Evolutionary conservation across 352 stramenopile species (phyloP).

Genomic region (Globisporangium orthogonon): DNA sequence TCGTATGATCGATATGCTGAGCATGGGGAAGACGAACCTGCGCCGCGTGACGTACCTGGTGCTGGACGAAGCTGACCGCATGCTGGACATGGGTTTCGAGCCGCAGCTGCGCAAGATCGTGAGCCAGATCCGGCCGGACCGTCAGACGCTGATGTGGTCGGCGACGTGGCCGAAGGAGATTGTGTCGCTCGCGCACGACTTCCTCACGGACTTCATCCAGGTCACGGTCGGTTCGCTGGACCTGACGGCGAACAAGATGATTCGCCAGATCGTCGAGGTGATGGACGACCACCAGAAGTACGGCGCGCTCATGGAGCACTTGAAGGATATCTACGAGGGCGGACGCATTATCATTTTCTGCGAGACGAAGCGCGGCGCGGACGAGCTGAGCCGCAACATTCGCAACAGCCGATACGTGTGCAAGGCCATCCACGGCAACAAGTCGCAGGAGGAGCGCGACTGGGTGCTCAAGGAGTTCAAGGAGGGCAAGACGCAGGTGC

Average conservation of each 20-base stretch:
- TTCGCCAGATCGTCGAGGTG: conserved; percentile 97
- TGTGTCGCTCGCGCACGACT: conserved; percentile 94
- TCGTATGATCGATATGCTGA: conserved; percentile 97
- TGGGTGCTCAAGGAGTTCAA: conserved; percentile 98
- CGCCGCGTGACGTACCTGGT: conserved; percentile 98
- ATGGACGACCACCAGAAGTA: conserved; percentile 97
- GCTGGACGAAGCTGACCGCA: conserved; percentile 97
- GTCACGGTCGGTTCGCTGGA: conserved; percentile 94
- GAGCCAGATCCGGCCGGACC: conserved; percentile 95
- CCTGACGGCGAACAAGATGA: conserved; percentile 97
- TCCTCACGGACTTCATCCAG: conserved; percentile 97
- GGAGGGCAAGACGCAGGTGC: conserved; percentile 89
- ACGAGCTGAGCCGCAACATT: conserved; percentile 94
- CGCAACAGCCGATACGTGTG: conserved; percentile 92
- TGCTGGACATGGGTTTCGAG: conserved; percentile 96
- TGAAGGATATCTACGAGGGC: conserved; percentile 86
- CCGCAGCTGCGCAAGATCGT: conserved; percentile 95
- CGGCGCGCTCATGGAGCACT: conserved; percentile 72
- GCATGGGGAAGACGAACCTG: conserved; percentile 94
- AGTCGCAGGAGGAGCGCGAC: conserved; percentile 97
- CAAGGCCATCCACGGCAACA: conserved; percentile 98
- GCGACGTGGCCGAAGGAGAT: conserved; percentile 99
- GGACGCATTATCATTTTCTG: conserved; percentile 98
- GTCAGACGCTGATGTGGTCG: conserved; percentile 99
- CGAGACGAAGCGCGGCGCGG: conserved; percentile 98